A percentile compares a stretch with the other conserved stretches of the same genome.
These are phyloP conservation scores for Fusarium pseudocircinatum DNA, from an alignment of 2,329 filamentous ascomycete species.

Conservation along the genomic window DNA sequence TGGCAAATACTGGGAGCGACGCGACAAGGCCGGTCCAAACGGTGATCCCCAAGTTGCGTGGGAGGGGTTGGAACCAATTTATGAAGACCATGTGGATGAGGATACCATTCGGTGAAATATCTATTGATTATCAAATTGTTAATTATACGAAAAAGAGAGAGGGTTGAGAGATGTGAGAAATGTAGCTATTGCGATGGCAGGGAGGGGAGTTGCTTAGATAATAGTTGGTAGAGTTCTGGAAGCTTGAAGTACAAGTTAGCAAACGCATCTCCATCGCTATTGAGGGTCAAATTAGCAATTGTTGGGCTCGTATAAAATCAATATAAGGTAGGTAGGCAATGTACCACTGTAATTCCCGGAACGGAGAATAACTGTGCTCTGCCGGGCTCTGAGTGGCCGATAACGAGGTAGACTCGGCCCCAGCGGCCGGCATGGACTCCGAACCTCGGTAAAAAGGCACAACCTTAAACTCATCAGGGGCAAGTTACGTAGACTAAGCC, in stretches of 20 bases:
- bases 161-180: background rate
- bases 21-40: constrained; percentile 70
- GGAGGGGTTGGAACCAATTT: constrained; percentile 82
- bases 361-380: background rate
- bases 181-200: background rate
- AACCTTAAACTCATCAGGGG: constrained; percentile 24
- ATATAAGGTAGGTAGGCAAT: background rate
- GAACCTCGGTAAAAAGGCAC: constrained; percentile 37
- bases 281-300: background rate
- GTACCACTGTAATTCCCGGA: background rate
- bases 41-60: constrained; percentile 66
- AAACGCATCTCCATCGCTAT: background rate
- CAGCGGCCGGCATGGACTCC: constrained; percentile 11
- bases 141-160: constrained; percentile 1
- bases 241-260: constrained; percentile 6
- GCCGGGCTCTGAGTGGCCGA: constrained; percentile 20
- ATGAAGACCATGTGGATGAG: constrained; percentile 50
- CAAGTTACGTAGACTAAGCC: constrained; percentile 1
- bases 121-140: background rate
- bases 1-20: constrained; percentile 85
- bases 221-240: background rate
- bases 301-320: background rate
- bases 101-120: constrained; percentile 18
- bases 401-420: constrained; percentile 30
- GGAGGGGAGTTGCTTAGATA: background rate